Base-by-base conservation (phyloP, 257 asterid species). In the Gentiana straminea region DNA sequence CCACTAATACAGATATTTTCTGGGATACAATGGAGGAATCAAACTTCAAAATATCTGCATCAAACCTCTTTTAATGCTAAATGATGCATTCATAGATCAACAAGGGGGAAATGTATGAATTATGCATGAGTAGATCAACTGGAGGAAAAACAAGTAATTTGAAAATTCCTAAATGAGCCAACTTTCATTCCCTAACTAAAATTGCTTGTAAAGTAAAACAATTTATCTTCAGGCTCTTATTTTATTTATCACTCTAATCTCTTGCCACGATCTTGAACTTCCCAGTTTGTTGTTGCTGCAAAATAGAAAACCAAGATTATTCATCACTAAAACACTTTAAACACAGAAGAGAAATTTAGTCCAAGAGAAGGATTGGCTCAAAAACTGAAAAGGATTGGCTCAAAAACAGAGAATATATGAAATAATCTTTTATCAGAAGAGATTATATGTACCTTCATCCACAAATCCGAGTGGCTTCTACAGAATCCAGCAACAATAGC, bases 231-330 rank as follows among this genome's bases (percentile, higher is more conserved):
- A 34, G 33, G 32, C 15, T 12, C 45, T 51, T 68, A 70, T 58
- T 70, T 51, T 68, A 70, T 58, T 70, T 76, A 71, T 66, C 11
- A 49, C 64, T 2, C 56, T 76, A 72, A 62, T 75, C 87, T 70
- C 95, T 82, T 5, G 94, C 81, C 64, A 90, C 96, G 69, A 90
- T 86, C 94, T 80, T 90, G 94, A 75, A 90, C 77, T 74, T 90
- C 63, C 97, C 96, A 2, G 91, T 86, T 38, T 70, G 78, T 52
- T 84, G 80, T 84, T 86, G 94, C 94, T 86, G 89, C 76, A 68
- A 53, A 61, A 49, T 35, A 62, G 54, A 66, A 47, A 60, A 35
- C 4, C 24, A 1, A 43, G n/a, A 50, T 15, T 24, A 56, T 24
- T 33, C 47, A 32, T 32, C 33, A 35, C 15, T 13, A 8, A 49